Percentiles rank a stretch among this genome's conserved stretches.
Evolutionary conservation across 441 rosid genomes (phyloP).

Genomic region (Adansonia gregorii): DNA sequence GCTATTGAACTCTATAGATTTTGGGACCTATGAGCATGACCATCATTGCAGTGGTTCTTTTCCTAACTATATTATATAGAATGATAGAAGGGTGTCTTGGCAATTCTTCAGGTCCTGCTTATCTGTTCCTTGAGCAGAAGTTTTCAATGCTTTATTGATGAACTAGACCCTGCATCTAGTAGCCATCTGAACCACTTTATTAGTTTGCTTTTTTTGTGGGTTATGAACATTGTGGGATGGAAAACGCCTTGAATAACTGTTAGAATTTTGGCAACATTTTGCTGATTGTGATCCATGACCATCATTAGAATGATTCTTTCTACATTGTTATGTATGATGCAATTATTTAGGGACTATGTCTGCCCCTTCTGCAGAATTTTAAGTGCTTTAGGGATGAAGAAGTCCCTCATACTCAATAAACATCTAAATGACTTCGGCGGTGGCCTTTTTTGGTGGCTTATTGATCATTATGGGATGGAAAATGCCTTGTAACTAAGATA

Average conservation of each 20-base stretch:
- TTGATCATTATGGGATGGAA: background rate
- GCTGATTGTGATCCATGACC: background rate
- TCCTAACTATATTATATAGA: background rate
- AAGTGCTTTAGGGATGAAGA: constrained; percentile 39
- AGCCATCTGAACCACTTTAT: background rate
- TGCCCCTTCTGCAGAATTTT: constrained; percentile 25
- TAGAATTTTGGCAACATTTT: background rate
- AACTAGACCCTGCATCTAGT: too few species aligned
- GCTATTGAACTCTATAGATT: background rate
- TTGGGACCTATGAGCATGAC: background rate
- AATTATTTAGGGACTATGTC: constrained; percentile 1
- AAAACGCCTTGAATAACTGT: background rate
- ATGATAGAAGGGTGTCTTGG: background rate
- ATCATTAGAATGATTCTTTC: background rate
- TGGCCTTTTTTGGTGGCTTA: background rate
- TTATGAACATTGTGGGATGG: background rate
- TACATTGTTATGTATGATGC: background rate
- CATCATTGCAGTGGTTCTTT: background rate
- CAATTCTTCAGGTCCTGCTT: background rate
- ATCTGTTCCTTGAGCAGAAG: background rate
- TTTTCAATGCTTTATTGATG: background rate
- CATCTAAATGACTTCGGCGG: constrained; percentile 24
- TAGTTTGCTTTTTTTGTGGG: background rate
- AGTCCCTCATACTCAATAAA: constrained; percentile 31
- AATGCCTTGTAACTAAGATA: background rate